phyloP scores from a whole-genome alignment of 805 yeast species.

The Candida ficus region DNA sequence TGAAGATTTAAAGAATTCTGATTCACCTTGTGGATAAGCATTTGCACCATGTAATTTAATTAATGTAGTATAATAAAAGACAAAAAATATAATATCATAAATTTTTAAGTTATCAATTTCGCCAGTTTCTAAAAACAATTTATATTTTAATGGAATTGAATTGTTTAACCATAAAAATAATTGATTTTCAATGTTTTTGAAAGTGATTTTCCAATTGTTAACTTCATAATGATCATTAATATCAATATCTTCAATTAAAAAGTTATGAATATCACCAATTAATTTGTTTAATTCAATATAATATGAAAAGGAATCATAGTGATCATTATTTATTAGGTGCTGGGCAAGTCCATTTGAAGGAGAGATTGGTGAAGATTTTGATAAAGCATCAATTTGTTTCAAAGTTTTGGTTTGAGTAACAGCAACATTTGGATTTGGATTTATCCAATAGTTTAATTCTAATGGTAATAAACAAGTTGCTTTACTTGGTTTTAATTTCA shows the following conservation, averaged over 20 bases:
- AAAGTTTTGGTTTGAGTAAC: slow-evolving; percentile 6
- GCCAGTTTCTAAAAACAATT: slow-evolving; percentile 13
- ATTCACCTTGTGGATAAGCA: slow-evolving; percentile 23
- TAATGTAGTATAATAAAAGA: slow-evolving; percentile 18
- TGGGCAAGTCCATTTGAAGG: not conserved
- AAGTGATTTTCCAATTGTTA: slow-evolving; percentile 16
- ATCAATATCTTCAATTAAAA: slow-evolving; percentile 18
- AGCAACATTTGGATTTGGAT: slow-evolving; percentile 1
- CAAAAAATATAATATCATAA: slow-evolving; percentile 19
- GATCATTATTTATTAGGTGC: slow-evolving; percentile 2
- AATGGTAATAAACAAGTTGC: slow-evolving; percentile 18
- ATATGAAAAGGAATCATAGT: slow-evolving; percentile 20
- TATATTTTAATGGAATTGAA: slow-evolving; percentile 14
- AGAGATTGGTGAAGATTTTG: slow-evolving; percentile 4
- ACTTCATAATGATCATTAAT: slow-evolving; percentile 15
- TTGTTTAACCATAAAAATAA: slow-evolving; percentile 15
- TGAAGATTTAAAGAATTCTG: slow-evolving; percentile 18
- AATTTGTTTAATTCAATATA: slow-evolving; percentile 20
- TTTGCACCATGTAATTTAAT: slow-evolving; percentile 21
- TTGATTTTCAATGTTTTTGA: slow-evolving; percentile 17
- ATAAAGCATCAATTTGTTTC: slow-evolving; percentile 4
- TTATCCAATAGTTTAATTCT: slow-evolving; percentile 15
- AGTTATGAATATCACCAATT: slow-evolving; percentile 21
- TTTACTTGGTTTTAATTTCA: slow-evolving; percentile 17
- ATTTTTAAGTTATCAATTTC: slow-evolving; percentile 6